These are phyloP conservation scores for Pseudoturritis turrita DNA, from an alignment of 345 rosid species.

Conservation along the genomic window DNA sequence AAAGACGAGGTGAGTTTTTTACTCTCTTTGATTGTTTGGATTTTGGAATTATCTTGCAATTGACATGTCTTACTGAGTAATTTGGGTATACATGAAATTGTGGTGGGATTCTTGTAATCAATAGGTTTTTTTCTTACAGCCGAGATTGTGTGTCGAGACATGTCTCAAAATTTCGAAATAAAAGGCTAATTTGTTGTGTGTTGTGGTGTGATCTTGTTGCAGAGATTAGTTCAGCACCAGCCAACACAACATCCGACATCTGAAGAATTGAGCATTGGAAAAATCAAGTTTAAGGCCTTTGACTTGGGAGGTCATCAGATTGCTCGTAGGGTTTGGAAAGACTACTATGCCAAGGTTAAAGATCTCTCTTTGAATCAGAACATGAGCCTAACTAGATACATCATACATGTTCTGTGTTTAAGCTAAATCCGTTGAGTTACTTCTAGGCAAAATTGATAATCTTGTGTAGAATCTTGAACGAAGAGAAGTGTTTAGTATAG, in stretches of 20 bases:
- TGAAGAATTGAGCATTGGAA: constrained; percentile 75
- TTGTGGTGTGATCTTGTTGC: constrained; percentile 7
- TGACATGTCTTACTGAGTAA: neutral
- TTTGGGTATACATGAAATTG: neutral
- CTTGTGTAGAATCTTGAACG: neutral
- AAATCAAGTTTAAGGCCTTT: constrained; percentile 79
- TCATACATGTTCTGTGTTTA: neutral
- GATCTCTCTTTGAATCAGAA: neutral
- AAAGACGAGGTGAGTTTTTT: constrained; percentile 66
- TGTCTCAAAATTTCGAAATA: neutral
- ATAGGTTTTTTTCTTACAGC: no score
- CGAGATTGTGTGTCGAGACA: neutral
- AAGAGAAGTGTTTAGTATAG: neutral
- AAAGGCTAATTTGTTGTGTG: neutral
- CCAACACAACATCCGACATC: constrained; percentile 81
- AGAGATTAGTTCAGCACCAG: constrained; percentile 85
- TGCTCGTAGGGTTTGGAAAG: constrained; percentile 85
- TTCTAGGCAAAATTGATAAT: neutral
- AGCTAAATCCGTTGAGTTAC: neutral
- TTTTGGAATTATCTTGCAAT: neutral
- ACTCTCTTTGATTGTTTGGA: neutral
- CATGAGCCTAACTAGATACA: neutral
- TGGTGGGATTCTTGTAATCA: neutral
- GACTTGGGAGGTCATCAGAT: constrained; percentile 90
- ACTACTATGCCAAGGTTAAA: constrained; percentile 71